Percentiles rank a stretch among this genome's conserved stretches.
These are phyloP conservation scores for Aeschynomene evenia DNA, from an alignment of 306 rosid genomes.

Conservation along the genomic window DNA sequence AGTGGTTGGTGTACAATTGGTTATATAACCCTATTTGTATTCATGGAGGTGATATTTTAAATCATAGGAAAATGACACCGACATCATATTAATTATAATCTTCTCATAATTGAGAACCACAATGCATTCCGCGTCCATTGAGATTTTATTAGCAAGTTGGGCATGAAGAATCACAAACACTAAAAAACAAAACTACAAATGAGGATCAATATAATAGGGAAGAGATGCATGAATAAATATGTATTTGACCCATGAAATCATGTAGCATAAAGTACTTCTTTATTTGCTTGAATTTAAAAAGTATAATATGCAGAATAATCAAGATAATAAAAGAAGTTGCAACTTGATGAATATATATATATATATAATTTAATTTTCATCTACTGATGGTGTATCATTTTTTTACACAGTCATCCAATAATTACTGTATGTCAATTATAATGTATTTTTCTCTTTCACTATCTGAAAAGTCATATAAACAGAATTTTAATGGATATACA, in stretches of 20 bases:
- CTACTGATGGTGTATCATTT: no score
- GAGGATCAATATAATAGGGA: neutral
- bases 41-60: slow-evolving; percentile 20
- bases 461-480: no score
- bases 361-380: no score
- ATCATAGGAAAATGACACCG: neutral
- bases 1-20: neutral
- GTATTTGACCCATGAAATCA: neutral
- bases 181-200: neutral
- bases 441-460: no score
- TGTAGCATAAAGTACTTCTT: neutral
- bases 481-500: no score
- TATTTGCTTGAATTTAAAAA: neutral
- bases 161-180: neutral
- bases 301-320: neutral
- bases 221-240: slow-evolving; percentile 15
- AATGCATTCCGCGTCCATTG: slow-evolving; percentile 1
- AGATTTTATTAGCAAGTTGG: neutral
- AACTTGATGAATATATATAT: no score
- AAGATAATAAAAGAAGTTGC: neutral
- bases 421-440: no score
- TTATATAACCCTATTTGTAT: neutral
- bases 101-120: neutral
- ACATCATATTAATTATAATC: neutral
- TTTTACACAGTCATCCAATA: no score